phyloP scores from a whole-genome alignment of 805 yeast species.

The Zygoascus flipseniorum region DNA sequence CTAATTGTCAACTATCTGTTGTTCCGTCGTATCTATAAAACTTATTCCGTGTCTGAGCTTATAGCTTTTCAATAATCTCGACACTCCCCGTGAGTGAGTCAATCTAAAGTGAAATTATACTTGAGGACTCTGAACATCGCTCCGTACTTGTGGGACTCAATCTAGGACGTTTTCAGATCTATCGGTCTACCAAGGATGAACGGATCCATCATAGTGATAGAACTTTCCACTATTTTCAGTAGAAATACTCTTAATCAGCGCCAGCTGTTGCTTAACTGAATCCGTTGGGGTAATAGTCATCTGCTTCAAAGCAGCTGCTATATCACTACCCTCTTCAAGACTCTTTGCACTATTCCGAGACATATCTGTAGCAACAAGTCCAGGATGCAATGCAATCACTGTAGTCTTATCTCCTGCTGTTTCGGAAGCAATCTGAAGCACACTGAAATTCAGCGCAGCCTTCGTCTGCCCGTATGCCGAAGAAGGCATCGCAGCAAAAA shows the following conservation, averaged over 20 bases:
- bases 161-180: too few relatives aligned
- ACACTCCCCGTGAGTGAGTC: too few relatives aligned
- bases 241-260: constrained; percentile 17
- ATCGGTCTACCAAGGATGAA: constrained; percentile 5
- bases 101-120: too few relatives aligned
- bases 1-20: too few relatives aligned
- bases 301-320: neutral
- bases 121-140: too few relatives aligned
- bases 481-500: neutral
- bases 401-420: constrained; percentile 22
- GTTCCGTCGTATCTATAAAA: too few relatives aligned
- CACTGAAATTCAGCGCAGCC: constrained; percentile 32
- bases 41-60: too few relatives aligned
- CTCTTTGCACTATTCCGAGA: constrained; percentile 5
- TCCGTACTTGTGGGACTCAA: too few relatives aligned
- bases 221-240: constrained; percentile 22
- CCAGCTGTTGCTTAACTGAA: constrained; percentile 14
- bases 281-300: constrained; percentile 17
- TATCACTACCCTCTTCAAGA: neutral
- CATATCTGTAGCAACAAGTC: constrained; percentile 32
- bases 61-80: too few relatives aligned
- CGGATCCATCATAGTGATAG: constrained; percentile 9
- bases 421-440: constrained; percentile 25
- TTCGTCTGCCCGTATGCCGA: constrained; percentile 30
- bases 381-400: constrained; percentile 33